A percentile compares a stretch with the other conserved stretches of the same genome.
Conservation (phyloP, 2,329 filamentous ascomycete species). For the Epichloe glyceriae region DNA sequence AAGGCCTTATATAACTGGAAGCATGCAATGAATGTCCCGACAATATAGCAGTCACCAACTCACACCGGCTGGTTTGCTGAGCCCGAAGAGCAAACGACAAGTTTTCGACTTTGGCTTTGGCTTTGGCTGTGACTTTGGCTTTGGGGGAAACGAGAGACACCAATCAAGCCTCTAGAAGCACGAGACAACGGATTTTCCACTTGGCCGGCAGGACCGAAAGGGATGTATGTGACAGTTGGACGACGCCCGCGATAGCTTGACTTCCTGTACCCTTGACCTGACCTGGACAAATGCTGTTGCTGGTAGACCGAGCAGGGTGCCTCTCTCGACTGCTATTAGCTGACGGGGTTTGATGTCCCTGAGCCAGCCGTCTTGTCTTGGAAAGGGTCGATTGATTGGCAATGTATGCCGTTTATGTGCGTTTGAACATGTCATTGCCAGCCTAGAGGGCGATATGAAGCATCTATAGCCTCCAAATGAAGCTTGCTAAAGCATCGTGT, state of each 20-base stretch:
- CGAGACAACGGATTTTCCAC: constrained; percentile 6
- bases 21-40: neutral
- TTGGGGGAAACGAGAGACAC: neutral
- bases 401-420: neutral
- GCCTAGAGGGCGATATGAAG: constrained; percentile 9
- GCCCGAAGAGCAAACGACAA: neutral
- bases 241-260: constrained; percentile 4
- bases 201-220: constrained; percentile 3
- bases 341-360: neutral
- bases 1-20: neutral
- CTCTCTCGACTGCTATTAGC: neutral
- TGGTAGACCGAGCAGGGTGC: constrained; percentile 1
- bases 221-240: constrained; percentile 8
- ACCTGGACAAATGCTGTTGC: constrained; percentile 4
- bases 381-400: neutral
- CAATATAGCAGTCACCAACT: neutral
- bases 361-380: neutral
- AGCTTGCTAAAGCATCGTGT: constrained; percentile 11
- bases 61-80: constrained; percentile 4
- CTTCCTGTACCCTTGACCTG: constrained; percentile 4
- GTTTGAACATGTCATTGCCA: constrained; percentile 1
- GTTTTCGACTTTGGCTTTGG: neutral
- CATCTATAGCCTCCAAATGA: constrained; percentile 16
- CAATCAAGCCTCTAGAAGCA: constrained; percentile 5
- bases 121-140: no score